A percentile compares a stretch with the other conserved stretches of the same genome.
These are phyloP conservation scores for Fraxinus platypoda DNA, from an alignment of 305 asterid species.

Conservation along the genomic window DNA sequence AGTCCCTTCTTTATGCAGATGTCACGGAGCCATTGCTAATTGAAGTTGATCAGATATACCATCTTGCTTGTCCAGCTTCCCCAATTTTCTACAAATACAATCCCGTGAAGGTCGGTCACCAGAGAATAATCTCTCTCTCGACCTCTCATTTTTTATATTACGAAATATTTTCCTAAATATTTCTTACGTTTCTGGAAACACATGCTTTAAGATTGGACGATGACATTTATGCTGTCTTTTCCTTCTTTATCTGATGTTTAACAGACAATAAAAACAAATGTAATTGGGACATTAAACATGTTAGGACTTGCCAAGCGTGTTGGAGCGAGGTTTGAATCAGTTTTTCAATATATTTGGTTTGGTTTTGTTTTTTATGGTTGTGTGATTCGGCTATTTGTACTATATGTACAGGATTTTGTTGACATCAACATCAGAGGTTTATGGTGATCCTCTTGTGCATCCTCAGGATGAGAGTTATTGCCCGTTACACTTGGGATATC, in stretches of 20 bases:
- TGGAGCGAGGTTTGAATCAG: constrained; percentile 45
- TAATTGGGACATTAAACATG: constrained; percentile 52
- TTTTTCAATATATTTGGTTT: neutral
- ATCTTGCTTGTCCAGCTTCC: constrained; percentile 99
- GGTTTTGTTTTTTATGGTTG: neutral
- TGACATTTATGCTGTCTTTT: neutral
- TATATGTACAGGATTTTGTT: constrained; percentile 32
- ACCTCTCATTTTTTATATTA: neutral
- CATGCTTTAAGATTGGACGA: neutral
- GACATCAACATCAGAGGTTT: constrained; percentile 53
- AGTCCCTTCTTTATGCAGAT: constrained; percentile 7
- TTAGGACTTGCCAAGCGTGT: constrained; percentile 53
- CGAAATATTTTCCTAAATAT: neutral
- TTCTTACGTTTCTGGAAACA: neutral
- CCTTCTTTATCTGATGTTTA: neutral
- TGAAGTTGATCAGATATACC: constrained; percentile 95
- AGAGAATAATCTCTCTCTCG: neutral
- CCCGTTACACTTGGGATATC: no score
- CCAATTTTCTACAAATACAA: constrained; percentile 52
- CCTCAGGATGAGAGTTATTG: constrained; percentile 51
- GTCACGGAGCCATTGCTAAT: constrained; percentile 81
- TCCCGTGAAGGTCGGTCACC: constrained; percentile 43
- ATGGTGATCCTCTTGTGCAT: constrained; percentile 53
- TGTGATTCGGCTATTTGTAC: neutral
- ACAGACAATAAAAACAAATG: constrained; percentile 55